Evolutionary conservation across 768 basidiomycete genomes (phyloP).

Genomic region (Tricholoma furcatifolium): DNA sequence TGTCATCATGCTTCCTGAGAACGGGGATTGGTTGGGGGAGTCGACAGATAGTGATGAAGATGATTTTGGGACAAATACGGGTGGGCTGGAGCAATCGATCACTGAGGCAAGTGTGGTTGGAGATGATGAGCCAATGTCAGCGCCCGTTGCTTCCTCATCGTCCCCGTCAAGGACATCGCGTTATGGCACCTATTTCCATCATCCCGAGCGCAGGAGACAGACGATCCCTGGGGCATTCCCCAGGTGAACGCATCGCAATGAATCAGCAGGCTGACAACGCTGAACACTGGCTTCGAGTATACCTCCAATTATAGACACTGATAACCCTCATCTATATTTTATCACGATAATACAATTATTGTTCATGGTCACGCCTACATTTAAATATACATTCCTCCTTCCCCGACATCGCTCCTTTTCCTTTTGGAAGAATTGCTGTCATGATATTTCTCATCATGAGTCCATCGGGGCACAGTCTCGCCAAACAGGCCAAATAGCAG

Average conservation of each 20-base stretch:
- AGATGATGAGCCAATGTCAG: conserved; percentile 14
- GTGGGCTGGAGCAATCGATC: conserved; percentile 27
- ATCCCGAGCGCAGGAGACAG: conserved; percentile 69
- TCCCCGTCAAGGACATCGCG: conserved; percentile 39
- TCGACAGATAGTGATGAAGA: conserved; percentile 49
- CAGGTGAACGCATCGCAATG: background rate
- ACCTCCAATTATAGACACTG: background rate
- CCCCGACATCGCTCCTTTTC: conserved; percentile 35
- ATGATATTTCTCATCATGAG: conserved; percentile 1
- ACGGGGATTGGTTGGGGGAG: conserved; percentile 58
- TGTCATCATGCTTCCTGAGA: conserved; percentile 85
- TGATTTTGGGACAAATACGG: conserved; percentile 38
- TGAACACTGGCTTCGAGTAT: background rate
- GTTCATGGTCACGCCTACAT: background rate
- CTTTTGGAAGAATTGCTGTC: conserved; percentile 5
- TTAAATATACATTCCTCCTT: conserved; percentile 54
- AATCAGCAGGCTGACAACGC: background rate
- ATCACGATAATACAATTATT: background rate
- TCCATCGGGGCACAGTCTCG: conserved; percentile 22
- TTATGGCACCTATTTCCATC: conserved; percentile 83
- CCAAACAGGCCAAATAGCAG: conserved; percentile 35
- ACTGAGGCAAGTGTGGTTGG: conserved; percentile 19
- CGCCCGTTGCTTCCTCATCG: conserved; percentile 33
- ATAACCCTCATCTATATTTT: background rate
- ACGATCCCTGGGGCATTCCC: conserved; percentile 64